A percentile compares a stretch with the other conserved stretches of the same genome.
Evolutionary conservation across 2,329 filamentous ascomycete species (phyloP).

Genomic region (Pseudopyrenochaeta lycopersici): DNA sequence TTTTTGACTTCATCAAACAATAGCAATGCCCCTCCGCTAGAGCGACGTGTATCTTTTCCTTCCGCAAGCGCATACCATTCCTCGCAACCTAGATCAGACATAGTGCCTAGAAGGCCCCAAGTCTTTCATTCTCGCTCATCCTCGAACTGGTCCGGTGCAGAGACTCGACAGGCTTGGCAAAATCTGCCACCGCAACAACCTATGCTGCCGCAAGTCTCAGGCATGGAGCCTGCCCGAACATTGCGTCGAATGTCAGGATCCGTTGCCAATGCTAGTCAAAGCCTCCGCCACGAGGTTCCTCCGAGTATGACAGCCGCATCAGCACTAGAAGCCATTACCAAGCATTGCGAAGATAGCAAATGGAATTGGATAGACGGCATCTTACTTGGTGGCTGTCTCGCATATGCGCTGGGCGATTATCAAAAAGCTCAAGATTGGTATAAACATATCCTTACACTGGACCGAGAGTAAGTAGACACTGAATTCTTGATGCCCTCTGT

Average conservation of each 20-base stretch:
- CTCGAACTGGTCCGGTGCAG: conserved; percentile 36
- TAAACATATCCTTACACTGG: conserved; percentile 68
- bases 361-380: conserved; percentile 87
- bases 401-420: conserved; percentile 88
- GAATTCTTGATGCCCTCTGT: conserved; percentile 4
- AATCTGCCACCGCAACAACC: conserved; percentile 27
- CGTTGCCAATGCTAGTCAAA: conserved; percentile 37
- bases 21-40: conserved; percentile 40
- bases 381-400: conserved; percentile 86
- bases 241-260: conserved; percentile 47
- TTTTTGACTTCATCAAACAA: conserved; percentile 50
- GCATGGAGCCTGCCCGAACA: conserved; percentile 39
- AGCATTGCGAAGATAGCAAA: conserved; percentile 51
- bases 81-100: conserved; percentile 31
- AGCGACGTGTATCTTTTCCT: conserved; percentile 43
- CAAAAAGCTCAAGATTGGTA: conserved; percentile 80
- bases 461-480: conserved; percentile 59
- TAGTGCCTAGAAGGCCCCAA: conserved; percentile 25
- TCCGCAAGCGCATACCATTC: conserved; percentile 29
- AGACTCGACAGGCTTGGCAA: conserved; percentile 39
- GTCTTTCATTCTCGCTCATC: conserved; percentile 40
- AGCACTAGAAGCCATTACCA: conserved; percentile 48
- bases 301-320: conserved; percentile 48
- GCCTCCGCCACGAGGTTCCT: conserved; percentile 36
- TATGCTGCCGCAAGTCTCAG: conserved; percentile 28